Evolutionary conservation across 257 asterid species (phyloP).

Genomic region (Leptodermis oblonga): DNA sequence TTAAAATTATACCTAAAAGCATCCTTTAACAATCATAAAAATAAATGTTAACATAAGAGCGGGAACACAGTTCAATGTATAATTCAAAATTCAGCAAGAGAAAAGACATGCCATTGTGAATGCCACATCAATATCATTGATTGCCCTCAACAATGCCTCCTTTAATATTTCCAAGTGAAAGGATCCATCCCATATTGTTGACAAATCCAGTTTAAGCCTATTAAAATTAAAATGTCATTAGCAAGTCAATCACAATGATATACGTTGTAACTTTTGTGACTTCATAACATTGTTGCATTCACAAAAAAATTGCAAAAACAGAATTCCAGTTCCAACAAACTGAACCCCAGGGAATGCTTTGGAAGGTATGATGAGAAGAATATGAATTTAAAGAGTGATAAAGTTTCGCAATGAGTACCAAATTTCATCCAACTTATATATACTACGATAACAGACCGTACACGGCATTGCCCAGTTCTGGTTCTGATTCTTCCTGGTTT

Average conservation of each 20-base stretch:
- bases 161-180: conserved; percentile 73
- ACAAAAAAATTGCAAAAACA: conserved; percentile 1
- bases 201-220: conserved; percentile 70
- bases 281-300: background rate
- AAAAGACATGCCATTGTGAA: conserved; percentile 55
- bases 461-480: no score
- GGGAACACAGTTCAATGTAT: conserved; percentile 10
- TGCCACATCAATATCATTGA: conserved; percentile 70
- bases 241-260: background rate
- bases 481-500: no score
- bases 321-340: background rate
- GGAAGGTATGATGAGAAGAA: background rate
- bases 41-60: conserved; percentile 24
- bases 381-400: background rate
- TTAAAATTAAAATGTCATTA: conserved; percentile 5
- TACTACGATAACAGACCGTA: background rate
- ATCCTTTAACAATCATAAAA: conserved; percentile 49
- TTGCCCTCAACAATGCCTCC: conserved; percentile 89
- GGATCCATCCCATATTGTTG: conserved; percentile 65
- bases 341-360: background rate
- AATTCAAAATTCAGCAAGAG: conserved; percentile 3
- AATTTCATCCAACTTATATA: background rate
- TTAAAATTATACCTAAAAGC: conserved; percentile 60
- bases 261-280: background rate
- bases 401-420: background rate